Conservation (phyloP, 2,329 filamentous ascomycete genomes). For the Xylaria sp. region DNA sequence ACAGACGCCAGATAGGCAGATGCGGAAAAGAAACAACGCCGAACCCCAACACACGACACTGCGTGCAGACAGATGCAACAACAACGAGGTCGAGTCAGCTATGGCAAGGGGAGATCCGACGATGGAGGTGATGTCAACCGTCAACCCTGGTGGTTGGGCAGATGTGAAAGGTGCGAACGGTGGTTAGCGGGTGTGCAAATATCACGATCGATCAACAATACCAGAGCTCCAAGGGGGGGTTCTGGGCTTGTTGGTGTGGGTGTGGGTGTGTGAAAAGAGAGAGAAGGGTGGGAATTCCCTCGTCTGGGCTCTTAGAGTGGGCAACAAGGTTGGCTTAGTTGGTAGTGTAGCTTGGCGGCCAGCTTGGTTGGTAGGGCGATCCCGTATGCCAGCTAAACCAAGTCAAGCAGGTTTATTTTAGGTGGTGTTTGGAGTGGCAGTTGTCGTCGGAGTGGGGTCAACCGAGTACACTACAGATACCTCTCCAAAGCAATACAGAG, state of each 20-base stretch:
- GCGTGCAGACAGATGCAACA: conserved; percentile 37
- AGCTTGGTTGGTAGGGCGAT: conserved; percentile 14
- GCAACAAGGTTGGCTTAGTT: conserved; percentile 11
- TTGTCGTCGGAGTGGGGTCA: no score
- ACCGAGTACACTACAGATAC: no score
- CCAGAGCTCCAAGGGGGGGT: conserved; percentile 40
- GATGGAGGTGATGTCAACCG: conserved; percentile 48
- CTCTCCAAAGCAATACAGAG: no score
- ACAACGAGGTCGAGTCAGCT: conserved; percentile 40
- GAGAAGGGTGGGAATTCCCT: conserved; percentile 42
- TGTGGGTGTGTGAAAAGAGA: conserved; percentile 45
- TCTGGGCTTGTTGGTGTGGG: conserved; percentile 45
- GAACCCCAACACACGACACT: conserved; percentile 36
- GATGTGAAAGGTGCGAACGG: conserved; percentile 41
- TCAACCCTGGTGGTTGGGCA: conserved; percentile 46
- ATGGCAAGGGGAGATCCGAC: conserved; percentile 39
- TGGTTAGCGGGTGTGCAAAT: conserved; percentile 48
- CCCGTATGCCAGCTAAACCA: conserved; percentile 28
- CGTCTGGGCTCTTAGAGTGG: conserved; percentile 24
- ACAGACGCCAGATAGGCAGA: conserved; percentile 18
- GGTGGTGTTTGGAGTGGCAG: conserved; percentile 5
- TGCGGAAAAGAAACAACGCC: conserved; percentile 38
- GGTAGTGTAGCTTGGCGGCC: neutral
- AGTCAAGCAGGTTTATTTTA: conserved; percentile 27
- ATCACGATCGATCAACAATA: conserved; percentile 48